Base-by-base conservation (phyloP, 2,329 filamentous ascomycete species). In the Piedraia hortae region DNA sequence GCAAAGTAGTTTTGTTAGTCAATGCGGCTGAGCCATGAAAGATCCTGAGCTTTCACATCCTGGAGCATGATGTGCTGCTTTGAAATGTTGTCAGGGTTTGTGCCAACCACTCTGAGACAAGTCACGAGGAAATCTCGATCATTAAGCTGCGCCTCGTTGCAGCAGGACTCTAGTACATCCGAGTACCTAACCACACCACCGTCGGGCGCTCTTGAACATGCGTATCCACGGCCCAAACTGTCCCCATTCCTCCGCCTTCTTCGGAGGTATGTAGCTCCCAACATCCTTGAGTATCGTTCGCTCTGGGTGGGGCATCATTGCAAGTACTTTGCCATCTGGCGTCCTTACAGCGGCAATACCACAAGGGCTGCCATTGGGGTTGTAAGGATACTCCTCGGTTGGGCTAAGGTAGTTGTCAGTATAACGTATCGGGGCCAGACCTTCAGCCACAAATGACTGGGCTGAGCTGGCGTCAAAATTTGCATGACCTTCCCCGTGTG, bases 231-330 rank as follows among this genome's bases (percentile, higher is more conserved):
- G 77, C 1, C 75, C 73, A 41, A 69, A 70, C 33, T 78, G 69
- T 13, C 72, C 74, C 71, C 72, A 80, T 29, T 66, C 54, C 33
- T 59, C 56, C 15, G 39, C 44, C 36, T 50, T 46, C 27, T 62
- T 53, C 6, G 72, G 66, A 5, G 75, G 71, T 29, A 70, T 50
- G 44, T 68, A 90, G 43, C 72, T 82, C 21, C 58, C 64, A 28
- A 78, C 67, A 26, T 75, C 73, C 26, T 63, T 64, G 51, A 88
- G 51, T 26, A 89, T 65, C 9, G 74, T 88, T n/a, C 78, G 62
- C 51, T 91, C 78, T 1, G 78, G 78, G 44, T 90, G 78, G 28
- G 80, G 80, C 78, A 91, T 90, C 50, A 90, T 62, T 4, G 77
- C 77, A 33, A 90, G 46, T 1, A 88, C 73, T 26, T 74, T 59